Conservation (phyloP, 2,329 filamentous ascomycete species). For the Cladophialophora exuberans region DNA sequence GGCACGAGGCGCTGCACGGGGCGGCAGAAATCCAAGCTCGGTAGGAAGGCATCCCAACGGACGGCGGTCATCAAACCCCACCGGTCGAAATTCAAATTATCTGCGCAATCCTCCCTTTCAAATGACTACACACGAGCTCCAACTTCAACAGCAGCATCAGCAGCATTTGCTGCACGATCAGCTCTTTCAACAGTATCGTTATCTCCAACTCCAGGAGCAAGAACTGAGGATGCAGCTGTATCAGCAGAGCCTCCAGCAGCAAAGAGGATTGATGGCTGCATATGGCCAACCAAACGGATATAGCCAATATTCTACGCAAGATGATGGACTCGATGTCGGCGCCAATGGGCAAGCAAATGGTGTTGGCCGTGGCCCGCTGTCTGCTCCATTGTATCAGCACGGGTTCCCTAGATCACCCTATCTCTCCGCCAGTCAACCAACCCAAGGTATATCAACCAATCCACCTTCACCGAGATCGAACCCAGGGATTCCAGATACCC, state of each 20-base stretch:
- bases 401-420: slow-evolving; percentile 32
- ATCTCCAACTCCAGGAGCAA: slow-evolving; percentile 54
- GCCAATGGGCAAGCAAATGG: slow-evolving; percentile 25
- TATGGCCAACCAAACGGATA: slow-evolving; percentile 39
- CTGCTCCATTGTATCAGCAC: slow-evolving; percentile 35
- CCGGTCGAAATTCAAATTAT: slow-evolving; percentile 45
- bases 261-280: slow-evolving; percentile 26
- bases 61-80: slow-evolving; percentile 62
- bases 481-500: slow-evolving; percentile 45
- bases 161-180: slow-evolving; percentile 54
- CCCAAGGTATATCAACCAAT: slow-evolving; percentile 47
- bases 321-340: slow-evolving; percentile 25
- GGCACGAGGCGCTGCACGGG: slow-evolving; percentile 52
- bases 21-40: slow-evolving; percentile 53
- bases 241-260: slow-evolving; percentile 46
- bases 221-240: slow-evolving; percentile 52
- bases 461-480: slow-evolving; percentile 50
- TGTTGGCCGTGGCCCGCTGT: slow-evolving; percentile 30
- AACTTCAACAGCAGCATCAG: slow-evolving; percentile 48
- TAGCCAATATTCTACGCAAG: slow-evolving; percentile 39
- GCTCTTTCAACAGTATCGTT: slow-evolving; percentile 54
- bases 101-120: slow-evolving; percentile 43
- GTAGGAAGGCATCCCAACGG: slow-evolving; percentile 50
- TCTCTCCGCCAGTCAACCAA: slow-evolving; percentile 25
- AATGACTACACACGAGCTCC: slow-evolving; percentile 42